Base-by-base conservation (phyloP, 2,329 filamentous ascomycete species). In the Colletotrichum eleusines region DNA sequence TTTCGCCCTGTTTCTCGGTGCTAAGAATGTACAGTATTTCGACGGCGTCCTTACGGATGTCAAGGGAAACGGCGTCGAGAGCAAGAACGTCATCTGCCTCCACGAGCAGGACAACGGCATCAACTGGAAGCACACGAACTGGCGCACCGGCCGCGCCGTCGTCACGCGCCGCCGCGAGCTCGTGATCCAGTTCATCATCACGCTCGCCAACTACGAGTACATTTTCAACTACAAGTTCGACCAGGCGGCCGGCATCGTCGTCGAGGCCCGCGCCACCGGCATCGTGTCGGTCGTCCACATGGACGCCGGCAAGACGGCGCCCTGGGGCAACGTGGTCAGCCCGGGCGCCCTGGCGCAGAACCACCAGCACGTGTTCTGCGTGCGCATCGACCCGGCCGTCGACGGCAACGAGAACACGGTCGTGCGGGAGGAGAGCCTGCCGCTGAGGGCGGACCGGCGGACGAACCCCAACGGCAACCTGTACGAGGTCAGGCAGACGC, bases 161-260 rank as follows among this genome's bases (percentile, higher is more conserved):
- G 84, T 88, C 4, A 84, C 83, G 0, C 81, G 87, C 9, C 80
- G 81, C 72, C 83, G 87, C 8, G 83, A 87, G 72, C 81, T 89
- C 7, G 85, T 89, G 1, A 76, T 89, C 6, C 86, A 89, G 71
- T 86, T 84, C 76, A 87, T 89, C 78, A 86, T 88, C 75, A 89
- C 87, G 0, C 81, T 89, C 6, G 85, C 85, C 18, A 89, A 89
- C 78, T 89, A 89, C 79, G 87, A 89, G 73, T 89, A 78, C 67
- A 76, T 77, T 54, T 76, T 78, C 72, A 75, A 76, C 55, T 78
- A 75, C 63, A 74, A 75, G 61, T 86, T 90, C 72, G 83, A 87
- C 73, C 86, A 86, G 57, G 82, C 84, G 5, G 88, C 84, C 28
- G 73, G 66, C 33, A 73, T 75, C 53, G 60, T 64, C 23, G 72